phyloP scores from a whole-genome alignment of 2,329 filamentous ascomycete genomes.

The Dactylonectria estremocensis region DNA sequence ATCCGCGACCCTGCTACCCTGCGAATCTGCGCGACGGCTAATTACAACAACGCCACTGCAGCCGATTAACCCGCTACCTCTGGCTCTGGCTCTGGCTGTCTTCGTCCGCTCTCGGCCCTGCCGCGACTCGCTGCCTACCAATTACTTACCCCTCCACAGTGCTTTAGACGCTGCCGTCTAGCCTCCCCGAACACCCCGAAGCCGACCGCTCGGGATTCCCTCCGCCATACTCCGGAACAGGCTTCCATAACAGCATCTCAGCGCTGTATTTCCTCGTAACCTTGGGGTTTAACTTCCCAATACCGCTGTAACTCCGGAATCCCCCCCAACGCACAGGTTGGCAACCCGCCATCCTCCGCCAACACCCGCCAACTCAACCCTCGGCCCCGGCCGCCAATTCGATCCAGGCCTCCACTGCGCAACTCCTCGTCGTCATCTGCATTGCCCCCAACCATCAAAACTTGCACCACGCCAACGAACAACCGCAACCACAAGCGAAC shows the following conservation, averaged over 20 bases:
- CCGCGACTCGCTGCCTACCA: slow-evolving; percentile 1
- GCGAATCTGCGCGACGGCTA: neutral
- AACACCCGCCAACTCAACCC: slow-evolving; percentile 3
- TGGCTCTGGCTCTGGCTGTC: neutral
- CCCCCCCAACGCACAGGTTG: neutral
- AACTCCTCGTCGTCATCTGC: slow-evolving; percentile 25
- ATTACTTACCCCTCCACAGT: slow-evolving; percentile 5
- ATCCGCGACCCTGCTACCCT: neutral
- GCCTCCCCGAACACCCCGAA: slow-evolving; percentile 23
- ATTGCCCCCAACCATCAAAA: slow-evolving; percentile 14
- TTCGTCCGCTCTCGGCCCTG: slow-evolving; percentile 1
- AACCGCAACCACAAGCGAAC: slow-evolving; percentile 19
- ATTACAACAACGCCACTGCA: neutral
- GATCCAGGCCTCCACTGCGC: slow-evolving; percentile 11
- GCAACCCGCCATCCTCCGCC: slow-evolving; percentile 4
- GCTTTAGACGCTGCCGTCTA: slow-evolving; percentile 6
- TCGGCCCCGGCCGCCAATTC: slow-evolving; percentile 23
- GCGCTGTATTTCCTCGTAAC: neutral
- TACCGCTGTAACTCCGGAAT: slow-evolving; percentile 7
- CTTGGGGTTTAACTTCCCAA: neutral
- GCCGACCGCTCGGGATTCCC: slow-evolving; percentile 13
- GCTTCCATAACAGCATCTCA: neutral
- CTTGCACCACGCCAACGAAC: slow-evolving; percentile 7
- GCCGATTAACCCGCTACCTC: neutral
- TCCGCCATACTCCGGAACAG: slow-evolving; percentile 2